Conservation (phyloP, 2,329 filamentous ascomycete species). For the Pezicula neosporulosa region DNA sequence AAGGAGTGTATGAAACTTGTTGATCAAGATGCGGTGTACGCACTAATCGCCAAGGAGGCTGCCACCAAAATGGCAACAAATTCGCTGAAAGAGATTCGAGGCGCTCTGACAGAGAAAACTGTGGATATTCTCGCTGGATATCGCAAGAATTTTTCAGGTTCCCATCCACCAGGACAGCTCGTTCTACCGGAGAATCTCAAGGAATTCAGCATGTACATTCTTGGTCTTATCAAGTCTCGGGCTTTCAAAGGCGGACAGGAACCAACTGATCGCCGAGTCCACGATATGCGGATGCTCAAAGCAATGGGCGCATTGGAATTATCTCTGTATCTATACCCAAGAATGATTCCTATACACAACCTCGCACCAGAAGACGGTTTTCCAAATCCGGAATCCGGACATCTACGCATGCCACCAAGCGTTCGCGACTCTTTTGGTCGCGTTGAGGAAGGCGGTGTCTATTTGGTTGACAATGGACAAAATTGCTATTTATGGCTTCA, state of each 20-base stretch:
- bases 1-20: constrained; percentile 88
- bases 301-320: constrained; percentile 84
- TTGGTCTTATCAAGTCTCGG: constrained; percentile 83
- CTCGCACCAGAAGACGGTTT: constrained; percentile 86
- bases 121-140: constrained; percentile 91
- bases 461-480: constrained; percentile 94
- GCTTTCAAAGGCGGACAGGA: constrained; percentile 93
- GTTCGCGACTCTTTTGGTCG: constrained; percentile 82
- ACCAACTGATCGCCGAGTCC: constrained; percentile 82
- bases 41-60: constrained; percentile 88
- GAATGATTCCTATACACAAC: constrained; percentile 89
- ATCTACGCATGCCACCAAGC: constrained; percentile 77
- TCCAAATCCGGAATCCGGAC: constrained; percentile 79
- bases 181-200: constrained; percentile 95
- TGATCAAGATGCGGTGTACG: constrained; percentile 90
- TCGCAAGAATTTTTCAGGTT: constrained; percentile 82
- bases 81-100: constrained; percentile 83
- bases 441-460: constrained; percentile 89
- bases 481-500: constrained; percentile 91
- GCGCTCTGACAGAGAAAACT: constrained; percentile 81
- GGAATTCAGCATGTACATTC: constrained; percentile 94
- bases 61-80: constrained; percentile 73
- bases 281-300: constrained; percentile 87
- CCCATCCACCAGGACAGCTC: constrained; percentile 85
- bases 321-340: constrained; percentile 89